A percentile compares a stretch with the other conserved stretches of the same genome.
phyloP scores from a whole-genome alignment of 2,329 filamentous ascomycete species.

The Phaeoacremonium minimum region DNA sequence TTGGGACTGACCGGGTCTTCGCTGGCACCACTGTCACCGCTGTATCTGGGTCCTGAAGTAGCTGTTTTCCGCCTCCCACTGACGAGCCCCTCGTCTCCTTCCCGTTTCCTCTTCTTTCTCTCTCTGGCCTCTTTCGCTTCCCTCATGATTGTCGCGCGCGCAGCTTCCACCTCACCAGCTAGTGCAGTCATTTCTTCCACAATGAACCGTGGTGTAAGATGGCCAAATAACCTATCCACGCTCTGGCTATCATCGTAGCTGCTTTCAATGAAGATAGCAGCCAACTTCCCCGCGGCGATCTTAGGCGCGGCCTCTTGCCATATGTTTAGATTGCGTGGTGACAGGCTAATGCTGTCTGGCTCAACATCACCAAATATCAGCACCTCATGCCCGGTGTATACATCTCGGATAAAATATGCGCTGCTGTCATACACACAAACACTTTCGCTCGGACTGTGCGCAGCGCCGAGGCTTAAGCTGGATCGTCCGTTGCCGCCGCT shows the following conservation, averaged over 20 bases:
- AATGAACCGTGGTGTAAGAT: conserved; percentile 79
- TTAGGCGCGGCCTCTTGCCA: conserved; percentile 90
- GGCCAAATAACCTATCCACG: conserved; percentile 78
- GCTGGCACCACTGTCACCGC: conserved; percentile 12
- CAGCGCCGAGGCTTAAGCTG: conserved; percentile 1
- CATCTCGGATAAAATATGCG: conserved; percentile 86
- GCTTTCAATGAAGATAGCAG: conserved; percentile 91
- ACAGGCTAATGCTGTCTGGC: conserved; percentile 78
- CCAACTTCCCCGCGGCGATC: conserved; percentile 66
- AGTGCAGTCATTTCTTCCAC: conserved; percentile 72
- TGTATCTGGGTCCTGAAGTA: conserved; percentile 15
- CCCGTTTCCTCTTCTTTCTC: conserved; percentile 63
- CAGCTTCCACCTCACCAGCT: conserved; percentile 63
- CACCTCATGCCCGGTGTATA: conserved; percentile 67
- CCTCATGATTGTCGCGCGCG: conserved; percentile 31
- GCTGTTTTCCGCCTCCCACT: conserved; percentile 12
- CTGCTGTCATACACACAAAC: conserved; percentile 80
- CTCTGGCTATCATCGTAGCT: conserved; percentile 81
- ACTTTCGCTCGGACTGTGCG: conserved; percentile 33
- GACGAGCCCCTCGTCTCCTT: conserved; percentile 24
- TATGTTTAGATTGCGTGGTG: conserved; percentile 73
- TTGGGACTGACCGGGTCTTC: conserved; percentile 51
- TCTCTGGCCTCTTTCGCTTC: conserved; percentile 19
- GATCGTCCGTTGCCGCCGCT: conserved; percentile 1
- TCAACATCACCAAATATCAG: conserved; percentile 96